Conservation (phyloP, 352 stramenopile genomes). For the Phytophthora palmivora region DNA sequence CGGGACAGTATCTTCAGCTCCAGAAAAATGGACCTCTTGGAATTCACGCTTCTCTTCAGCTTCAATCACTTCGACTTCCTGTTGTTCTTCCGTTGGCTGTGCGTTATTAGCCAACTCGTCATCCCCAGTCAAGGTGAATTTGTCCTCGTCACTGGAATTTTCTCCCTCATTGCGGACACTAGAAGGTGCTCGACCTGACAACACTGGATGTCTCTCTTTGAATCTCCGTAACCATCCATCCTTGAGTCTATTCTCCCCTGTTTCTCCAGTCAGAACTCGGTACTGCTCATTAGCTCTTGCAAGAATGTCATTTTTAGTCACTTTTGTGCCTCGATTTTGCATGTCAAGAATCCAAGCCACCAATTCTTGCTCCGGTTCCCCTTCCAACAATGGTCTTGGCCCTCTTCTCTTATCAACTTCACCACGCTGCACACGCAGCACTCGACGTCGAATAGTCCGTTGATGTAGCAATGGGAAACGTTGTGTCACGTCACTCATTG, state of each 20-base stretch:
- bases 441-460: conserved; percentile 31
- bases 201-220: conserved; percentile 29
- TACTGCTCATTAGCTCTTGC: conserved; percentile 28
- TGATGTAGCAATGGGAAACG: conserved; percentile 29
- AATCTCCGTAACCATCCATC: conserved; percentile 34
- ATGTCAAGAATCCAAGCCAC: conserved; percentile 28
- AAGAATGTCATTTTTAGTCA: conserved; percentile 29
- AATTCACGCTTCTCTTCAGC: conserved; percentile 1
- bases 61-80: background rate
- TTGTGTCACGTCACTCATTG: conserved; percentile 24
- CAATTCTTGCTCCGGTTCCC: conserved; percentile 24
- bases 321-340: conserved; percentile 15
- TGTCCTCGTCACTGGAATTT: conserved; percentile 3
- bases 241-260: conserved; percentile 15
- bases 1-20: background rate
- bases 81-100: background rate
- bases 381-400: conserved; percentile 26
- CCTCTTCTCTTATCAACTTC: conserved; percentile 31
- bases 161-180: background rate
- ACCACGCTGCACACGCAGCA: conserved; percentile 27
- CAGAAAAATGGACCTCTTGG: background rate
- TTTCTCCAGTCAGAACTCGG: conserved; percentile 2
- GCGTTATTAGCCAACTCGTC: background rate
- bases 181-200: conserved; percentile 23
- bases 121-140: background rate